Percentiles rank a stretch among this genome's conserved stretches.
phyloP scores from a whole-genome alignment of 306 rosid species.

The Bauhinia variegata region DNA sequence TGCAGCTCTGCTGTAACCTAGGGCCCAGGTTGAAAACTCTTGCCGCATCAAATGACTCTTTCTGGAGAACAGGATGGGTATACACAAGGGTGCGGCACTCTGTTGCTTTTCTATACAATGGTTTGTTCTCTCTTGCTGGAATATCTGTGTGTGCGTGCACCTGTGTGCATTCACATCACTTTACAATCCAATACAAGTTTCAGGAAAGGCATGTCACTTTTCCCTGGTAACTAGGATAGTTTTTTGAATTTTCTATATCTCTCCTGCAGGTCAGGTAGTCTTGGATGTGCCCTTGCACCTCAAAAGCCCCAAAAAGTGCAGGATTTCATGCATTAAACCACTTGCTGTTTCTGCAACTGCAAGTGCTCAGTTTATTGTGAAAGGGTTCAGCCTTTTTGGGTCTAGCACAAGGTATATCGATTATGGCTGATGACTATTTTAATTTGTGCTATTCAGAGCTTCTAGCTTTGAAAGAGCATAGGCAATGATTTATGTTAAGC shows the following conservation, averaged over 20 bases:
- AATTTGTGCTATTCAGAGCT: conserved; percentile 19
- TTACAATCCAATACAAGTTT: neutral
- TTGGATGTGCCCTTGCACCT: conserved; percentile 68
- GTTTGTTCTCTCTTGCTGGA: conserved; percentile 47
- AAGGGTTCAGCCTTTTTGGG: conserved; percentile 67
- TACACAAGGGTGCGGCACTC: conserved; percentile 67
- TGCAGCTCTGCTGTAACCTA: conserved; percentile 72
- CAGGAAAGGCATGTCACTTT: conserved; percentile 7
- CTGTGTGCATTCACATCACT: conserved; percentile 30
- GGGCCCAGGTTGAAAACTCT: conserved; percentile 66
- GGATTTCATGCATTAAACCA: conserved; percentile 72
- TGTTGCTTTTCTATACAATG: conserved; percentile 73
- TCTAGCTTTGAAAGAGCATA: conserved; percentile 8
- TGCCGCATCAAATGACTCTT: conserved; percentile 59
- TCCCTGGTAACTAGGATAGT: conserved; percentile 11
- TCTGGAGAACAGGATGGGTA: conserved; percentile 92
- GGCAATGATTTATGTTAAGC: neutral
- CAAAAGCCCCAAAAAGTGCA: conserved; percentile 52
- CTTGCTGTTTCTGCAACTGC: conserved; percentile 73
- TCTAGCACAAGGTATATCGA: conserved; percentile 66
- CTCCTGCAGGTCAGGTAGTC: conserved; percentile 73
- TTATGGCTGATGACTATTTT: neutral
- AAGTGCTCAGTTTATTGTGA: conserved; percentile 65
- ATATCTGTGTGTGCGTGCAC: conserved; percentile 11
- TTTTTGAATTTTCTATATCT: conserved; percentile 22